Base-by-base conservation (phyloP, 2,329 filamentous ascomycete species). In the Mycosphaerelloides madeirae region DNA sequence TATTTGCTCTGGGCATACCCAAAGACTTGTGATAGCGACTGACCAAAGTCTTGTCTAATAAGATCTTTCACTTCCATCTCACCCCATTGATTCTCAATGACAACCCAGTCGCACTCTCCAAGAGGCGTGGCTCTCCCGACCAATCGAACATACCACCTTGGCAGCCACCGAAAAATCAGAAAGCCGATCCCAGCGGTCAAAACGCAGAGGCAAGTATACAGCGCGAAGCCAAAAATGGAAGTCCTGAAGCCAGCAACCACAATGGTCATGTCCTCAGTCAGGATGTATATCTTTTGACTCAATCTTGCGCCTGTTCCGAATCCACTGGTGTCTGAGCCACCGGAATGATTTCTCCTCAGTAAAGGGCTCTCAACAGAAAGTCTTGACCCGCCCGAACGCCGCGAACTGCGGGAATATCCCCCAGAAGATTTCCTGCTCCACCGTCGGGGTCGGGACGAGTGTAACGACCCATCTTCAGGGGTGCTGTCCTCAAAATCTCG, bases 61-160 rank as follows among this genome's bases (percentile, higher is more conserved):
- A 97, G 76, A 38, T 81, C 62, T 59, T 95, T 79, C n/a, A 93
- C 79, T 11, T 78, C 75, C 65, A 97, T 85, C 66, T 97, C 91
- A 38, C 86, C 85, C 91, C 93, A 97, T 76, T 97, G 89, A 60
- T 98, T 96, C 77, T 96, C 93, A 52, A 97, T 79, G 20, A 95
- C 90, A 33, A 95, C 84, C 93, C 94, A 98, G 48, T 86, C 77
- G 59, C 87, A 93, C 43, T 85, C 79, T 42, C 77, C 76, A 22
- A 98, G 72, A 2, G 86, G 74, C 13, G 79, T 79, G 4, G 81
- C 70, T 41, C 72, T 77, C 20, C 93, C 93, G 31, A 87, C 74
- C 32, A 97, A 64, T 38, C 76, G 77, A 38, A 97, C 83, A 57
- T 87, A 82, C 87, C 87, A 95, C 46, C 82, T 79, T 4, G 93